Evolutionary conservation across 306 rosid species (phyloP).

Genomic region (Cajanus cajan): DNA sequence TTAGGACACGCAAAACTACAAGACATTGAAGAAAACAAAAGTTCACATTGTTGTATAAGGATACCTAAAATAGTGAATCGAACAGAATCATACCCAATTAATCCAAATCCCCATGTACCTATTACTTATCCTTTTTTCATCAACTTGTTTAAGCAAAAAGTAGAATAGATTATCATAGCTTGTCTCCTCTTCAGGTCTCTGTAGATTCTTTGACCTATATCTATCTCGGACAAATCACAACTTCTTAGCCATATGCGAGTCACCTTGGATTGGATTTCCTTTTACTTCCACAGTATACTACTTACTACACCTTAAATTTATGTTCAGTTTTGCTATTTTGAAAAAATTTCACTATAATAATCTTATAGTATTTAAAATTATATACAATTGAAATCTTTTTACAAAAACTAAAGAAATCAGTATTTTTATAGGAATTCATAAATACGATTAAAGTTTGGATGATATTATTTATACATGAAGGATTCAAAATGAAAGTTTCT

Average conservation of each 20-base stretch:
- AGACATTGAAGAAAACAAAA: constrained; percentile 28
- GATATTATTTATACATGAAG: too few relatives aligned
- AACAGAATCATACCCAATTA: background rate
- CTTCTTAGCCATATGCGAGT: constrained; percentile 18
- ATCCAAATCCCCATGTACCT: constrained; percentile 38
- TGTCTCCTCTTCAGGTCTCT: constrained; percentile 22
- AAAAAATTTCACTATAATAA: too few relatives aligned
- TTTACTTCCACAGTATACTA: background rate
- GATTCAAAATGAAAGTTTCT: too few relatives aligned
- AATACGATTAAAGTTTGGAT: too few relatives aligned
- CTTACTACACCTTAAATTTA: background rate
- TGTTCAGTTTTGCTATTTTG: background rate
- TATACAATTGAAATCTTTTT: too few relatives aligned
- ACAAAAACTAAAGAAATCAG: too few relatives aligned
- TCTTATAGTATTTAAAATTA: too few relatives aligned
- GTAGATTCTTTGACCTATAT: constrained; percentile 26
- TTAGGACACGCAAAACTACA: constrained; percentile 28
- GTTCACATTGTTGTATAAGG: constrained; percentile 10
- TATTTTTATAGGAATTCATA: too few relatives aligned
- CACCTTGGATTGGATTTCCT: background rate
- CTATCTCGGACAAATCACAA: background rate
- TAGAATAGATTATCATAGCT: background rate
- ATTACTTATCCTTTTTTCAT: constrained; percentile 18
- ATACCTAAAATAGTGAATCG: constrained; percentile 1
- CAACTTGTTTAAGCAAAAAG: constrained; percentile 14